These are phyloP conservation scores for Alternaria rosae DNA, from an alignment of 2,329 filamentous ascomycete genomes.

Conservation along the genomic window DNA sequence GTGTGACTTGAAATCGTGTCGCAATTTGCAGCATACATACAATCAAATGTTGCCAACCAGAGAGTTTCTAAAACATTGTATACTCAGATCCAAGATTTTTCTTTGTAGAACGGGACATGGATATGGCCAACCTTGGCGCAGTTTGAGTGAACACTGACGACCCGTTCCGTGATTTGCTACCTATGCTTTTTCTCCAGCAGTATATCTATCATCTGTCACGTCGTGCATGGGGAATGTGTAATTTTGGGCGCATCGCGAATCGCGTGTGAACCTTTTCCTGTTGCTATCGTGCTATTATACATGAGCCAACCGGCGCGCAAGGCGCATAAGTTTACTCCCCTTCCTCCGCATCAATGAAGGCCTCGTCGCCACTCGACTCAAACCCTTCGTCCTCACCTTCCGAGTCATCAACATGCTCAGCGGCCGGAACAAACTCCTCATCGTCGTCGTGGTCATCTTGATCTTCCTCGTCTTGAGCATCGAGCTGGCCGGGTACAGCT, in stretches of 20 bases:
- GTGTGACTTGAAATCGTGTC: too few relatives aligned
- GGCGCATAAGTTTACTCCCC: not conserved
- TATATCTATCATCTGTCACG: not conserved
- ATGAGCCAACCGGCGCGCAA: not conserved
- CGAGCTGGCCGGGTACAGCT: slow-evolving; percentile 7
- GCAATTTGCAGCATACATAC: too few relatives aligned
- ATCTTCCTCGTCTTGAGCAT: slow-evolving; percentile 9
- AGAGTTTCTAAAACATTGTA: too few relatives aligned
- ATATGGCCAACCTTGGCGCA: too few relatives aligned
- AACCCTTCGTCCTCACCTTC: slow-evolving; percentile 16
- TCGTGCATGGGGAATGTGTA: not conserved
- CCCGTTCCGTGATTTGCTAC: too few relatives aligned
- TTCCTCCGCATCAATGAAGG: slow-evolving; percentile 6
- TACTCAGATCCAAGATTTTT: too few relatives aligned
- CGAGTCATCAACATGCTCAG: slow-evolving; percentile 23
- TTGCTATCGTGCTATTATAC: not conserved
- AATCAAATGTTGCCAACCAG: too few relatives aligned
- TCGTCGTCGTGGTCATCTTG: slow-evolving; percentile 21
- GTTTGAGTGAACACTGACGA: too few relatives aligned
- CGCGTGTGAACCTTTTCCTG: not conserved
- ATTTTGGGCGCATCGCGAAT: not conserved
- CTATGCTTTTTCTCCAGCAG: too few relatives aligned
- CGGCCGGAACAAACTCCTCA: slow-evolving; percentile 19
- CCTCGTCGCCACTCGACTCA: slow-evolving; percentile 13
- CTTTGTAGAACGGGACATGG: too few relatives aligned